These are phyloP conservation scores for Annulohypoxylon bovei DNA, from an alignment of 495 filamentous ascomycete genomes.

Conservation along the genomic window DNA sequence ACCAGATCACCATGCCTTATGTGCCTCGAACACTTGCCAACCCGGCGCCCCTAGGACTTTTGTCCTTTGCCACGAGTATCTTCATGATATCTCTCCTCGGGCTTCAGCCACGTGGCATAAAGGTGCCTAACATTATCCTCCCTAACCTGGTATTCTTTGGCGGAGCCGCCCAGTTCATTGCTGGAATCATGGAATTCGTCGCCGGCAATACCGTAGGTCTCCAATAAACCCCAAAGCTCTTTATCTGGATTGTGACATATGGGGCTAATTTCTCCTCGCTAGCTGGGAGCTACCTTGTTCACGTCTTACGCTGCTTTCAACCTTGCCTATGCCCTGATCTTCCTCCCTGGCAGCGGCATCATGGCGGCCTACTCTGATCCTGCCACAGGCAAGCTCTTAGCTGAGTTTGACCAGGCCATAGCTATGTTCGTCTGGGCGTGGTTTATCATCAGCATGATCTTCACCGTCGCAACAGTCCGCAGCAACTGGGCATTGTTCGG, in stretches of 20 bases:
- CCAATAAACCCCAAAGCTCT: too few species aligned
- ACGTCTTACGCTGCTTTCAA: conserved; percentile 3
- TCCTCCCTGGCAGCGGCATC: not conserved
- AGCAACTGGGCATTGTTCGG: not conserved
- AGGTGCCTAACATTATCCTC: conserved; percentile 11
- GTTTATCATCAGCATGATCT: conserved; percentile 8
- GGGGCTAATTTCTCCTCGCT: not conserved
- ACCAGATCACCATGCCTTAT: conserved; percentile 12
- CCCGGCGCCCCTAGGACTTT: conserved; percentile 32
- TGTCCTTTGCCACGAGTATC: conserved; percentile 39
- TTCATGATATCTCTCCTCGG: conserved; percentile 52
- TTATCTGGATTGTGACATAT: not conserved
- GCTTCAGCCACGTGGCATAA: conserved; percentile 50
- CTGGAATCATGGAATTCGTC: conserved; percentile 5
- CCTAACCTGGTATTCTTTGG: conserved; percentile 52
- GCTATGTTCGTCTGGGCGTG: conserved; percentile 10
- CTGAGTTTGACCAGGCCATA: conserved; percentile 2
- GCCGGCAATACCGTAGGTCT: not conserved
- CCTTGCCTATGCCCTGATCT: conserved; percentile 5
- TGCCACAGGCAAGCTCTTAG: not conserved
- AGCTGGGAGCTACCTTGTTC: conserved; percentile 6
- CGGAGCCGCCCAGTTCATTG: conserved; percentile 27
- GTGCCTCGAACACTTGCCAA: conserved; percentile 29
- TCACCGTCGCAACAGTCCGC: not conserved
- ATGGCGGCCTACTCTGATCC: not conserved